A percentile compares a stretch with the other conserved stretches of the same genome.
phyloP scores from a whole-genome alignment of 495 filamentous ascomycete species.

The Terfezia claveryi region DNA sequence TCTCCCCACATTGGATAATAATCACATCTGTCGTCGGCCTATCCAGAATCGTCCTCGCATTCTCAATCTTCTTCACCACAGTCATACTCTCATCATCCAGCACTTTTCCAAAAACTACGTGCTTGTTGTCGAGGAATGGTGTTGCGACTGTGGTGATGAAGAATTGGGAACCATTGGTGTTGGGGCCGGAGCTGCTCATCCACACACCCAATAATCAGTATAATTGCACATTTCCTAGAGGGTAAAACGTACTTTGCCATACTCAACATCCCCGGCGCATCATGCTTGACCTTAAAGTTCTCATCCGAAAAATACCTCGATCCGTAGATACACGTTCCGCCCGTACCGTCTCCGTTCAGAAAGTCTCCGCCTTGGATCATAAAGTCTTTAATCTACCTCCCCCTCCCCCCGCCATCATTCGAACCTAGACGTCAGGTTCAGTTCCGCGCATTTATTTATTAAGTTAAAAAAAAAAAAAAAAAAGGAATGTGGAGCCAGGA shows the following conservation, averaged over 20 bases:
- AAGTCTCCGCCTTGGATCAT: conserved; percentile 98
- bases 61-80: conserved; percentile 71
- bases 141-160: conserved; percentile 80
- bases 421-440: not conserved
- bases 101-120: conserved; percentile 88
- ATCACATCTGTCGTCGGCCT: conserved; percentile 69
- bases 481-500: conserved; percentile 4
- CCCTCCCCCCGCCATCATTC: not conserved
- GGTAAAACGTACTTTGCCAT: conserved; percentile 41
- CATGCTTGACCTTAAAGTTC: conserved; percentile 64
- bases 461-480: not conserved
- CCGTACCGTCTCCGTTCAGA: conserved; percentile 79
- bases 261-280: conserved; percentile 53
- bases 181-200: conserved; percentile 55
- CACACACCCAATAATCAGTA: conserved; percentile 14
- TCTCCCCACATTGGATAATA: conserved; percentile 72
- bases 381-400: conserved; percentile 66
- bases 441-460: not conserved
- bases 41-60: conserved; percentile 58
- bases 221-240: not conserved
- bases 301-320: conserved; percentile 63
- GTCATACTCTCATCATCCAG: conserved; percentile 56
- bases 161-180: conserved; percentile 92
- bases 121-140: conserved; percentile 79
- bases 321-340: conserved; percentile 70